Evolutionary conservation across 2,329 filamentous ascomycete species (phyloP), one percentile per base, ranked within the genome.

Genomic region (Graphilbum sp.): DNA sequence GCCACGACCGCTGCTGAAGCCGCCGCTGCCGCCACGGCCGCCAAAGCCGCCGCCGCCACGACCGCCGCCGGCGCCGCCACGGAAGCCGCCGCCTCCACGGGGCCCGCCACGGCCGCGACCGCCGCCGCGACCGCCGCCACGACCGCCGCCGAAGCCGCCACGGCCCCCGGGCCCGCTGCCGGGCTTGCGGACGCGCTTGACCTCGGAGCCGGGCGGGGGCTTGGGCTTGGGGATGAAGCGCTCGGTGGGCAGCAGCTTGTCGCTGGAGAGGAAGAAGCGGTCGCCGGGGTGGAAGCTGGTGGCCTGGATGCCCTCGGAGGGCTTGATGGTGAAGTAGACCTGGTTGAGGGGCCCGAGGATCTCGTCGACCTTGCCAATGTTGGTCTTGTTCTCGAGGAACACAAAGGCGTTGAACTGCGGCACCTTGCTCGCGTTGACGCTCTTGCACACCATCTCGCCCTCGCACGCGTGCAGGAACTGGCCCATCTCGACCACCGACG

Each of bases 401-500:
- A 98, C 93, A 49, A 86, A 86, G 44, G 90, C 90, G 68, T 95
- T 96, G 79, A 98, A 98, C 67, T 93, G 93, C 45, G 90, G 90
- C 47, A 98, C 80, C 66, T 96, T 96, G 52, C 80, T 67, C 16
- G 44, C 40, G 69, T 95, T 96, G 62, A 81, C 79, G 49, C 83
- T 92, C 62, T 86, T 79, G 80, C 88, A 95, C 50, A 98, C 80
- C 72, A 98, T 90, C 63, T 98, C 90, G 58, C 88, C 88, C 63
- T 98, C 90, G 64, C 83, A 88, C 42, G 86, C 78, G 66, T 98
- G 90, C 57, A 95, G 63, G 62, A 96, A 93, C 47, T 74, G 75
- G 60, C 90, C 90, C 80, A 98, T 85, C 65, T 95, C 90, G 50
- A 75, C 54, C 38, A 79, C 72, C 41, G 66, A 58, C 41, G 69